Base-by-base conservation (phyloP, 2,329 filamentous ascomycete species). In the Colletotrichum sp. region DNA sequence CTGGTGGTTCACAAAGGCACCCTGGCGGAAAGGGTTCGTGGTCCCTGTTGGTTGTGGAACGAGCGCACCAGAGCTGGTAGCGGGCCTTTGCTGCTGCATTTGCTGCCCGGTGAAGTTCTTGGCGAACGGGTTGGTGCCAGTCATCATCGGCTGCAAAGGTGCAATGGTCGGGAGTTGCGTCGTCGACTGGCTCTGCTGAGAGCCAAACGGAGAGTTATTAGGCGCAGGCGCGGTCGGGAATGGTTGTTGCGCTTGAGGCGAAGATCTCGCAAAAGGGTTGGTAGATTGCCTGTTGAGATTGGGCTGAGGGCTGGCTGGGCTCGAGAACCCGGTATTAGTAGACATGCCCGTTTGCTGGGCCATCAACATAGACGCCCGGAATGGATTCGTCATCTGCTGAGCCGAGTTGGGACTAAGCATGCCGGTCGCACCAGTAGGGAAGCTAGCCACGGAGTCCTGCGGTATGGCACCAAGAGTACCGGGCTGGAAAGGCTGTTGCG, bases 21-120 rank as follows among this genome's bases (percentile, higher is more conserved):
- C 95, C 82, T 99, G 96, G 18, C 97, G 92, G 90, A 99, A 99
- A 1, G 97, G 97, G 81, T 99, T 99, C 3, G 96, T 98, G 81
- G 92, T 95, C 10, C 96, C 96, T 0, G 96, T 98, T 2, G 94
- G 91, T 81, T 96, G 95, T 3, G 95, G 92, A 69, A 90, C 90
- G 7, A 97, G 86, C 65, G 89, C 83, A 13, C 84, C 84, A 39
- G 84, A 85, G 48, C 85, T 86, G 3, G 88, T 87, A 57, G 88
- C 86, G 1, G 87, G 88, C n/a, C 86, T 82, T 67, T 87, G 86
- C 43, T 84, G 82, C 59, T 85, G 84, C 16, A 82, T 81, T 15
- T 82, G 78, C 6, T 77, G 77, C 5, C 79, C 80, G 18, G 57
- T 65, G 60, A 87, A 87, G 80, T 85, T 88, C 83, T 87, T 88